phyloP scores from a whole-genome alignment of 1,284 basidiomycete species.

The Boletus smithii region DNA sequence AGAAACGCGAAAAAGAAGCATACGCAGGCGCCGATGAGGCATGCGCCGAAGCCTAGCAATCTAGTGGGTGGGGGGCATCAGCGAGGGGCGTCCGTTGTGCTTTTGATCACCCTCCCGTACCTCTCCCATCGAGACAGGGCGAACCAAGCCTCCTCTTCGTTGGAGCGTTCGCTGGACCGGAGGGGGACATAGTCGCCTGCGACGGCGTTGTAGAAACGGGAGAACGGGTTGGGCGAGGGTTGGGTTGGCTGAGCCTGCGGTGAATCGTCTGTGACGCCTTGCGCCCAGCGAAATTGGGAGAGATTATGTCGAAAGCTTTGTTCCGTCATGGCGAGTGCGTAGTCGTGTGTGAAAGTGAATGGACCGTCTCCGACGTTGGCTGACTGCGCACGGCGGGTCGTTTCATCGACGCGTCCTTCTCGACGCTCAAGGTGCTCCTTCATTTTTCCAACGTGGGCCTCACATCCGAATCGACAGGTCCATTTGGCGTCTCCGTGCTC shows the following conservation, averaged over 20 bases:
- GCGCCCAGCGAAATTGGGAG: constrained; percentile 84
- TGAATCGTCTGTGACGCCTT: too few species aligned
- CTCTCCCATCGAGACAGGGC: constrained; percentile 89
- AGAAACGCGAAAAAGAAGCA: constrained; percentile 97
- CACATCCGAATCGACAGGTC: too few species aligned
- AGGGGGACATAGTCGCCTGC: constrained; percentile 87
- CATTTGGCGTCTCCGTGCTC: constrained; percentile 57
- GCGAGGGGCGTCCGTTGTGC: too few species aligned
- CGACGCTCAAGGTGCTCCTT: constrained; percentile 11
- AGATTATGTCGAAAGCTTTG: constrained; percentile 67
- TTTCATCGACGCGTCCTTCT: constrained; percentile 19
- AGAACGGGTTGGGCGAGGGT: constrained; percentile 52
- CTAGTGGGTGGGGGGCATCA: constrained; percentile 41
- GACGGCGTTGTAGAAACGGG: constrained; percentile 73
- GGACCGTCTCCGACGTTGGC: too few species aligned
- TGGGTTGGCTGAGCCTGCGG: too few species aligned
- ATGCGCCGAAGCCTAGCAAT: constrained; percentile 91
- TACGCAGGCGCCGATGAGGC: constrained; percentile 84
- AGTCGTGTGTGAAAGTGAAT: too few species aligned
- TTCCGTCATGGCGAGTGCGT: too few species aligned
- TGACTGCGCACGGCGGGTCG: constrained; percentile 13
- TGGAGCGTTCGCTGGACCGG: constrained; percentile 73
- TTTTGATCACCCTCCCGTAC: too few species aligned
- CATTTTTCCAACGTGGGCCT: too few species aligned
- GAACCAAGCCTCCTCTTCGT: constrained; percentile 97